Evolutionary conservation across 129 eudicot species (phyloP), one percentile per base, ranked within the genome.

Genomic region (Kitagawia praeruptora): DNA sequence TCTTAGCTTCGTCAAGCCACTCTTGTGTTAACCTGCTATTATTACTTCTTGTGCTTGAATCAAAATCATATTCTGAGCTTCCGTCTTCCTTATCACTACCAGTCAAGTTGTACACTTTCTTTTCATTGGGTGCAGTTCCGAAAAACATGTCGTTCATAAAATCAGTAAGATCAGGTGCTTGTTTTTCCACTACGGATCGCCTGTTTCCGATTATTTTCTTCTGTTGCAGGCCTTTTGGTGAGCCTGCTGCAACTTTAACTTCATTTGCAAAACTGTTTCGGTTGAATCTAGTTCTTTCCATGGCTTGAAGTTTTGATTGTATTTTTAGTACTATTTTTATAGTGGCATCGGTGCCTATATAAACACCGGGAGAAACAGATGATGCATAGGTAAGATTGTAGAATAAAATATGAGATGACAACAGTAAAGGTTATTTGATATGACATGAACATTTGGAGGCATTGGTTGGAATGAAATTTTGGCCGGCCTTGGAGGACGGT

Each of bases 121-220:
- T 92, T 77, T 86, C 87, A 9, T 41, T 79, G 1, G 64, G 82
- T 9, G 75, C 73, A 0, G 87, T 54, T 34, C 97, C 97, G 77
- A 86, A 89, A 69, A 92, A 92, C 91, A 92, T 86, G 81, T 92
- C 95, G 34, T 92, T 92, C 95, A 92, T 89, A 64, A 92, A 89
- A 88, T 92, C 97, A 6, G 97, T 88, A 1, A 92, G 85, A 88
- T 92, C 97, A 1, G 97, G 97, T 84, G 88, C 79, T 79, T 86
- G 80, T 51, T 87, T 81, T 75, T 73, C 77, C 28, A 12, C 79
- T 73, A 46, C 85, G 25, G 84, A 77, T 28, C 84, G 84, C 49
- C 86, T 83, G 19, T 63, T 89, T 71, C 86, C 88, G 1, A 73
- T 86, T 11, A 83, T 47, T 51, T 85, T 86, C 83, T 78, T 89